Evolutionary conservation across 345 rosid species (phyloP).

Genomic region (Gynandropsis gynandra): DNA sequence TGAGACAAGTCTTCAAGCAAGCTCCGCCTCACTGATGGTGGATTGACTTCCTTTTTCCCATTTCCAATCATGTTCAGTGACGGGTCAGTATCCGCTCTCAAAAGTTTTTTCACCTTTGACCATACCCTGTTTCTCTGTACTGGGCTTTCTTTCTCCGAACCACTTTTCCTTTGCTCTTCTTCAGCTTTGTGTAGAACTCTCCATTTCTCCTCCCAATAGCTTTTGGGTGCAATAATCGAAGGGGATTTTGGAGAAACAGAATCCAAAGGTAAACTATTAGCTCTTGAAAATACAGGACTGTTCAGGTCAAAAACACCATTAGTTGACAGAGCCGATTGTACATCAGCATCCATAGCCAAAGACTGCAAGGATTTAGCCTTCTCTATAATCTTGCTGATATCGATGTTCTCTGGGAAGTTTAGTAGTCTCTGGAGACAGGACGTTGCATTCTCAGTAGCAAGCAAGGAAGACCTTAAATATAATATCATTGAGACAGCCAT

Average conservation of each 20-base stretch:
- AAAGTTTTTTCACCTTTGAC: constrained; percentile 55
- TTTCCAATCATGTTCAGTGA: constrained; percentile 32
- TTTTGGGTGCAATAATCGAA: constrained; percentile 49
- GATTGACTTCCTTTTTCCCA: constrained; percentile 28
- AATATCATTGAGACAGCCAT: constrained; percentile 76
- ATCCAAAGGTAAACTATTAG: constrained; percentile 46
- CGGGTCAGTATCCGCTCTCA: constrained; percentile 76
- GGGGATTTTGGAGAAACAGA: constrained; percentile 60
- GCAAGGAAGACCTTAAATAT: constrained; percentile 67
- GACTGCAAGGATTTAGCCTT: constrained; percentile 58
- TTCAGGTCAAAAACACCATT: constrained; percentile 5
- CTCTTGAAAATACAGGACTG: constrained; percentile 23
- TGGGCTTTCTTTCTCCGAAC: constrained; percentile 33
- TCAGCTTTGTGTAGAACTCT: constrained; percentile 63
- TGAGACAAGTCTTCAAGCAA: constrained; percentile 68
- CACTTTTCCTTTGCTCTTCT: constrained; percentile 37
- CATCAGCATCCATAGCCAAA: constrained; percentile 40
- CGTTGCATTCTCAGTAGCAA: constrained; percentile 74
- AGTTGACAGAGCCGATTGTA: constrained; percentile 22
- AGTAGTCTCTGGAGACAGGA: constrained; percentile 73
- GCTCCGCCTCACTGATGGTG: constrained; percentile 48
- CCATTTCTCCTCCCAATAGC: constrained; percentile 98
- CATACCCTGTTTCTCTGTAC: constrained; percentile 56
- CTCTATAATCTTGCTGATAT: constrained; percentile 43
- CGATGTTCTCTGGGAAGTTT: constrained; percentile 57